Evolutionary conservation across 306 rosid species (phyloP).

Genomic region (Quercus wislizeni): DNA sequence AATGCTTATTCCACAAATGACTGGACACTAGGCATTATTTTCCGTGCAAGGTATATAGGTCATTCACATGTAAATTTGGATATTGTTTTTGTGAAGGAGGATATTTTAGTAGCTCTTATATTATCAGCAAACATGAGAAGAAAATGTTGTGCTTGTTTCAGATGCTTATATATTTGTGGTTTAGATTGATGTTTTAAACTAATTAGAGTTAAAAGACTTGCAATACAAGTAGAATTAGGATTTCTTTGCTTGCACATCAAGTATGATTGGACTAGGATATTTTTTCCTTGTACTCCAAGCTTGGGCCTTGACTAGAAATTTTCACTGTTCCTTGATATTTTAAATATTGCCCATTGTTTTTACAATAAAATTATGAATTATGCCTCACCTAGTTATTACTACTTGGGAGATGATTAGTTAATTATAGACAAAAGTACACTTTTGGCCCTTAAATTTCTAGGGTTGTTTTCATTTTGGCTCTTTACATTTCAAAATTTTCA

Average conservation of each 20-base stretch:
- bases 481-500: no score
- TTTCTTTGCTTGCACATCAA: no score
- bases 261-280: no score
- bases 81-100: not conserved
- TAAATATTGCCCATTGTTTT: not conserved
- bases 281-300: no score
- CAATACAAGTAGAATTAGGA: no score
- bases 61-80: conserved; percentile 15
- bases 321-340: no score
- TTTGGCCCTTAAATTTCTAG: no score
- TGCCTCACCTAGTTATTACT: not conserved
- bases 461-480: no score
- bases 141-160: not conserved
- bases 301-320: no score
- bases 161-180: conserved; percentile 1
- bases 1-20: conserved; percentile 56
- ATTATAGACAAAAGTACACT: no score
- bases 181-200: no score
- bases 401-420: not conserved
- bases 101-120: conserved; percentile 11
- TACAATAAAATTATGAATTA: not conserved
- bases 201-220: no score
- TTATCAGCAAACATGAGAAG: conserved; percentile 6
- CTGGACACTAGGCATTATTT: conserved; percentile 63
- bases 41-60: conserved; percentile 53